phyloP scores from a whole-genome alignment of 2,329 filamentous ascomycete species.

The Thermomyces lanuginosus region DNA sequence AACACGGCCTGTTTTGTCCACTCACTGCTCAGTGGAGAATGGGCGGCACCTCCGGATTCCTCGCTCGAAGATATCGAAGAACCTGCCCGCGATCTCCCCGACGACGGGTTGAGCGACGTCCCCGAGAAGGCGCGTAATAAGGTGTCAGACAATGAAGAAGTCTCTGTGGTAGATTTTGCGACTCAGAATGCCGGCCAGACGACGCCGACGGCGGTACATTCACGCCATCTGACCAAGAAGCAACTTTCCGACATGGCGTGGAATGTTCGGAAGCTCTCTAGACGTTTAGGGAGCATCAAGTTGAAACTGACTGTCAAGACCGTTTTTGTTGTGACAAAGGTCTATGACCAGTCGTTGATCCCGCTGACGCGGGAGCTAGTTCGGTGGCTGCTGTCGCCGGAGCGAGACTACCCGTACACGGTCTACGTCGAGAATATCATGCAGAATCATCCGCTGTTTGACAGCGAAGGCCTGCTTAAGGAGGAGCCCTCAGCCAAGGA shows the following conservation, averaged over 20 bases:
- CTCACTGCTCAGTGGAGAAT: slow-evolving; percentile 33
- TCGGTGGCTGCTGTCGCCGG: slow-evolving; percentile 61
- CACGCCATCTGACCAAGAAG: slow-evolving; percentile 79
- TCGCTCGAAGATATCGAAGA: slow-evolving; percentile 7
- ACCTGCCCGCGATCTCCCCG: slow-evolving; percentile 5
- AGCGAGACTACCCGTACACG: slow-evolving; percentile 51
- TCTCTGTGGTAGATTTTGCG: slow-evolving; percentile 13
- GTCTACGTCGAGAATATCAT: slow-evolving; percentile 71
- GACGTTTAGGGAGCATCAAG: slow-evolving; percentile 67
- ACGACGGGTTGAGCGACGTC: too few relatives aligned
- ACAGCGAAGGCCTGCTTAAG: slow-evolving; percentile 50
- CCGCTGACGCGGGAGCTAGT: slow-evolving; percentile 59
- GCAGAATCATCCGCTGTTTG: slow-evolving; percentile 54
- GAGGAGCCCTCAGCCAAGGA: slow-evolving; percentile 39
- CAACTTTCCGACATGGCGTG: slow-evolving; percentile 94
- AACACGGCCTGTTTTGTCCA: slow-evolving; percentile 47
- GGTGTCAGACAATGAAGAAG: slow-evolving; percentile 9
- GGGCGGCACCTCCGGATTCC: slow-evolving; percentile 10
- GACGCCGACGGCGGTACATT: slow-evolving; percentile 34
- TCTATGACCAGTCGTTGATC: slow-evolving; percentile 69
- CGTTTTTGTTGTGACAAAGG: slow-evolving; percentile 81
- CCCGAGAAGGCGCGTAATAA: neutral
- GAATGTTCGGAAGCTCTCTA: slow-evolving; percentile 79
- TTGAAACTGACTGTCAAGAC: slow-evolving; percentile 66
- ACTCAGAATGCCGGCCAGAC: slow-evolving; percentile 11